Conservation (phyloP, 257 asterid genomes). For the Craterostigma plantagineum region DNA sequence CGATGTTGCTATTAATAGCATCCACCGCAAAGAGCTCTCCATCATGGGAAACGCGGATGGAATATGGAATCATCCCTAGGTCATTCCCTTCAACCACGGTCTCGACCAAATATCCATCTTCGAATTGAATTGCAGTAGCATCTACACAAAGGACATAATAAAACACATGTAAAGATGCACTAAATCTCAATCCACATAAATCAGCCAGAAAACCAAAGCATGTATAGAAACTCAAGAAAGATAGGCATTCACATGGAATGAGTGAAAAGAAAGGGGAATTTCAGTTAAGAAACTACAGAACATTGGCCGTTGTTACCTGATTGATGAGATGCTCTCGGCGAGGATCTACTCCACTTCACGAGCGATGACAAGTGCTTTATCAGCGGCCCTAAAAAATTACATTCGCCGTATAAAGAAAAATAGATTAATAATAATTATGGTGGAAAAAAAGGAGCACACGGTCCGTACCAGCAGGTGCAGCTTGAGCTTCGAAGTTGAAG, state of each 20-base stretch:
- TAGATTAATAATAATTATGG: constrained; percentile 2
- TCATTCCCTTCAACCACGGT: constrained; percentile 89
- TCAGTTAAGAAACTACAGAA: neutral
- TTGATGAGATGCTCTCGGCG: constrained; percentile 57
- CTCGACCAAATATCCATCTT: constrained; percentile 87
- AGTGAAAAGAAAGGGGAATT: neutral
- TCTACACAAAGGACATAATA: constrained; percentile 27
- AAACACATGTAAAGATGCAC: constrained; percentile 2
- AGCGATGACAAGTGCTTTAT: constrained; percentile 67
- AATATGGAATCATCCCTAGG: constrained; percentile 69
- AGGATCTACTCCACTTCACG: constrained; percentile 76
- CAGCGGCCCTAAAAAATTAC: constrained; percentile 51
- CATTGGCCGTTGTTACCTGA: constrained; percentile 37
- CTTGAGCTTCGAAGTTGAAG: constrained; percentile 46
- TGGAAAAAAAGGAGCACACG: too few species aligned
- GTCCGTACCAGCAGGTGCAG: constrained; percentile 75
- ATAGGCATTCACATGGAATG: neutral
- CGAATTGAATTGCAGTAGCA: constrained; percentile 67
- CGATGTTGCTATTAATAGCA: constrained; percentile 73
- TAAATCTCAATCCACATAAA: too few species aligned
- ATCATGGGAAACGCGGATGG: constrained; percentile 64
- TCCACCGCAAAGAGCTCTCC: constrained; percentile 96
- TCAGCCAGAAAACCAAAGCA: constrained; percentile 1
- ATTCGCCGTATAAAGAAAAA: neutral
- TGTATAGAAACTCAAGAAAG: neutral